These are phyloP conservation scores for Hymenoscyphus linearis DNA, from an alignment of 2,329 filamentous ascomycete genomes.

Conservation along the genomic window DNA sequence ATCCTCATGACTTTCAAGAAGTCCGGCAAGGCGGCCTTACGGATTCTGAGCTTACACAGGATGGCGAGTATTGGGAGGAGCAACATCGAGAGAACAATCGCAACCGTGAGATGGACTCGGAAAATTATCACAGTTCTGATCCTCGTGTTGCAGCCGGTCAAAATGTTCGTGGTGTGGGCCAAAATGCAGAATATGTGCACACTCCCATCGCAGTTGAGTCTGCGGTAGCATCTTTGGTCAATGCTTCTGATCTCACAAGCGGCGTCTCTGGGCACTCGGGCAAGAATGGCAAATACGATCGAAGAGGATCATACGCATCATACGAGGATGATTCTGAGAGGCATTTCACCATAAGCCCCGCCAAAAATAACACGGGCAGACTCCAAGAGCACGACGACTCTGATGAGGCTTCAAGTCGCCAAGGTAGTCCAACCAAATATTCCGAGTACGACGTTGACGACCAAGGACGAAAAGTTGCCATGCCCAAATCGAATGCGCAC, in stretches of 20 bases:
- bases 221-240: slow-evolving; percentile 78
- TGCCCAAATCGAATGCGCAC: slow-evolving; percentile 27
- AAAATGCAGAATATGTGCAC: slow-evolving; percentile 73
- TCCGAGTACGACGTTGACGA: slow-evolving; percentile 32
- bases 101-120: slow-evolving; percentile 47
- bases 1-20: slow-evolving; percentile 31
- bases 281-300: slow-evolving; percentile 36
- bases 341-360: slow-evolving; percentile 37
- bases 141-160: slow-evolving; percentile 58
- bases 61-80: slow-evolving; percentile 32
- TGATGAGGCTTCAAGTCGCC: slow-evolving; percentile 21
- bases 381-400: slow-evolving; percentile 18
- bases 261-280: slow-evolving; percentile 45
- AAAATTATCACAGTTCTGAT: slow-evolving; percentile 54
- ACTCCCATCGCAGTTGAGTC: slow-evolving; percentile 74
- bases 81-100: slow-evolving; percentile 32
- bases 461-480: slow-evolving; percentile 30
- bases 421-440: slow-evolving; percentile 26
- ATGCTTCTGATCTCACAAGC: slow-evolving; percentile 68
- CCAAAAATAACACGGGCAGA: slow-evolving; percentile 31
- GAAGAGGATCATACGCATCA: slow-evolving; percentile 30
- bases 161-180: slow-evolving; percentile 63
- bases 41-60: slow-evolving; percentile 42
- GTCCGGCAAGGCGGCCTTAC: slow-evolving; percentile 32
- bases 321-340: slow-evolving; percentile 33